These are phyloP conservation scores for Echites panduratus DNA, from an alignment of 257 asterid genomes.

Conservation along the genomic window DNA sequence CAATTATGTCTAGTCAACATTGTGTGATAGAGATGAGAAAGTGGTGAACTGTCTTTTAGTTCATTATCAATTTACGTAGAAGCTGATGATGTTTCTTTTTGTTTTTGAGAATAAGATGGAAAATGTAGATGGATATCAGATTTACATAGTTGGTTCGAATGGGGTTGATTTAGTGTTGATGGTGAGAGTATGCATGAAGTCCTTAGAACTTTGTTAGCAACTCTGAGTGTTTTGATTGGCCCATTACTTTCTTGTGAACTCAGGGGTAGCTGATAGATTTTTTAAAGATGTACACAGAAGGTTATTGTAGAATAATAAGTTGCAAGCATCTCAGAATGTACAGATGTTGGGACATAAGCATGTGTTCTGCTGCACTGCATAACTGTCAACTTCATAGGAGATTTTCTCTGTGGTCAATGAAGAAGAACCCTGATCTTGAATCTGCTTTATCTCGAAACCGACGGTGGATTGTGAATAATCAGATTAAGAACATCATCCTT, in stretches of 20 bases:
- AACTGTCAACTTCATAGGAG: constrained; percentile 21
- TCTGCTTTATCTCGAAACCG: constrained; percentile 69
- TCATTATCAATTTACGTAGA: no score
- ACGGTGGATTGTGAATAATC: constrained; percentile 88
- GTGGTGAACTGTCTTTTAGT: no score
- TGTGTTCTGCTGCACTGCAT: constrained; percentile 11
- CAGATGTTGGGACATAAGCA: constrained; percentile 20
- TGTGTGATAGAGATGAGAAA: no score
- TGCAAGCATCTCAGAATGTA: constrained; percentile 16
- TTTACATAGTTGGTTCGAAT: no score
- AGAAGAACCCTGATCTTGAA: constrained; percentile 90
- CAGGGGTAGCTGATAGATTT: not conserved
- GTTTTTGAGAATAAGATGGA: no score
- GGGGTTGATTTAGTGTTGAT: no score
- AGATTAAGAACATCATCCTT: constrained; percentile 69
- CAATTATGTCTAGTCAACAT: no score
- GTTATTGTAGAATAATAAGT: constrained; percentile 26
- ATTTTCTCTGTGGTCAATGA: constrained; percentile 85
- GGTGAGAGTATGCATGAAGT: no score
- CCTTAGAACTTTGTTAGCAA: not conserved
- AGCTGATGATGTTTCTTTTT: no score
- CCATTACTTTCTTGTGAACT: not conserved
- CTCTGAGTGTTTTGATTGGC: not conserved
- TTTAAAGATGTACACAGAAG: not conserved
- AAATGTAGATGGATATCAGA: no score